phyloP scores from a whole-genome alignment of 2,329 filamentous ascomycete genomes.

The Didymella sp. region DNA sequence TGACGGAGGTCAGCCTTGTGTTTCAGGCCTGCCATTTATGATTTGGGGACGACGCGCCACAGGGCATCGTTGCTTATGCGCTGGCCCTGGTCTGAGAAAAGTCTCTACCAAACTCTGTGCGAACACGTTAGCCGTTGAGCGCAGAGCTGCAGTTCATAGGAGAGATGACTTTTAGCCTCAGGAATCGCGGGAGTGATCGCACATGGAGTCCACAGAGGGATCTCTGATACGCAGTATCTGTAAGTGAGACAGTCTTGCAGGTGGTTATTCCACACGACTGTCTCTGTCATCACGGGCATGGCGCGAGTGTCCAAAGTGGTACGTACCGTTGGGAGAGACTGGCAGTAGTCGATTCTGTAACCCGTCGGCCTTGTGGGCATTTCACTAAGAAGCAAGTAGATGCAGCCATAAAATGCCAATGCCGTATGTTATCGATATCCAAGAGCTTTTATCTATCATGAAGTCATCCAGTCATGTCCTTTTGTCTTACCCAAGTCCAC shows the following conservation, averaged over 20 bases:
- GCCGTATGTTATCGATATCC: slow-evolving; percentile 17
- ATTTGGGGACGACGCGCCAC: slow-evolving; percentile 18
- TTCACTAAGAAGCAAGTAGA: not conserved
- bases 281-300: slow-evolving; percentile 15
- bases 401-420: slow-evolving; percentile 8
- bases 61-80: slow-evolving; percentile 4
- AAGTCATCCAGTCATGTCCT: slow-evolving; percentile 23
- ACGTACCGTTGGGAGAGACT: slow-evolving; percentile 4
- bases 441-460: slow-evolving; percentile 33
- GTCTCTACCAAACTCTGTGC: slow-evolving; percentile 4
- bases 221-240: slow-evolving; percentile 36
- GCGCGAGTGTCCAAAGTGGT: not conserved
- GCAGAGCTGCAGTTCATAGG: not conserved
- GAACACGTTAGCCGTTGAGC: slow-evolving; percentile 7
- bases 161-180: not conserved
- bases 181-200: slow-evolving; percentile 7
- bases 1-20: slow-evolving; percentile 9
- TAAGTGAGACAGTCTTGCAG: slow-evolving; percentile 11
- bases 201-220: slow-evolving; percentile 23
- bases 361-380: not conserved
- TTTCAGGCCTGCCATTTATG: slow-evolving; percentile 10
- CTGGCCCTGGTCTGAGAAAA: not conserved
- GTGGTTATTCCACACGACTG: slow-evolving; percentile 2
- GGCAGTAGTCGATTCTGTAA: not conserved
- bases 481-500: slow-evolving; percentile 1